Evolutionary conservation across 2,329 filamentous ascomycete genomes (phyloP).

Genomic region (Plectosphaerella cucumerina): DNA sequence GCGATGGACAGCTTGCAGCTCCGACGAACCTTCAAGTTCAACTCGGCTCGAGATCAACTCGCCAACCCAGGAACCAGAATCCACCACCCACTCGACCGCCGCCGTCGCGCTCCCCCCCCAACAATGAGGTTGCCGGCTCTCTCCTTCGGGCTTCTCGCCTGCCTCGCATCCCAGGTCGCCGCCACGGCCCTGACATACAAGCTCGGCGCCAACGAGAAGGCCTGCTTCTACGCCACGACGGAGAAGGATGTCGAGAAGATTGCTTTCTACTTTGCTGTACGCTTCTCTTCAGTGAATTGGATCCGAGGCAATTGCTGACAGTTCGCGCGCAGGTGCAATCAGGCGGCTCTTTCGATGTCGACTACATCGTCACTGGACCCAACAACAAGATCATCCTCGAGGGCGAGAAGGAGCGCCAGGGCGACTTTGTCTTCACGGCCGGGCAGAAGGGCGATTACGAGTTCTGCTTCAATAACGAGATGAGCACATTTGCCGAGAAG

Average conservation of each 20-base stretch:
- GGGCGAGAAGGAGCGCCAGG: conserved; percentile 87
- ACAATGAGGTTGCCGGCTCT: conserved; percentile 64
- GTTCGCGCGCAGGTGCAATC: conserved; percentile 76
- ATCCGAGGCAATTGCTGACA: neutral
- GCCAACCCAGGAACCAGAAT: neutral
- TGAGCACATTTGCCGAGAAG: conserved; percentile 97
- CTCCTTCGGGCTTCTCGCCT: conserved; percentile 66
- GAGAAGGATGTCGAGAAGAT: conserved; percentile 80
- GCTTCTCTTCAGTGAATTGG: too few species aligned
- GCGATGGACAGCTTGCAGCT: conserved; percentile 4
- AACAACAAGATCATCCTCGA: conserved; percentile 76
- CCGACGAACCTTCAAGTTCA: neutral
- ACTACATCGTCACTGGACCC: conserved; percentile 84
- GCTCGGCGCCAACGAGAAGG: conserved; percentile 83
- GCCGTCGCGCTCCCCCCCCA: too few species aligned
- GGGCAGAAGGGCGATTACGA: conserved; percentile 83
- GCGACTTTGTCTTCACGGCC: conserved; percentile 96
- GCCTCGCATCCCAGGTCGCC: conserved; percentile 64
- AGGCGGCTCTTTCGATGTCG: conserved; percentile 94
- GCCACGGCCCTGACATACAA: conserved; percentile 95
- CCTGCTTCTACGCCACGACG: conserved; percentile 87
- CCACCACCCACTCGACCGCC: neutral
- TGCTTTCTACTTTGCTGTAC: conserved; percentile 96
- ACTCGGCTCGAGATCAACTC: neutral
- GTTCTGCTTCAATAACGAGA: conserved; percentile 98